Conservation (phyloP, 2,329 filamentous ascomycete species). For the Colletotrichum karsti region DNA sequence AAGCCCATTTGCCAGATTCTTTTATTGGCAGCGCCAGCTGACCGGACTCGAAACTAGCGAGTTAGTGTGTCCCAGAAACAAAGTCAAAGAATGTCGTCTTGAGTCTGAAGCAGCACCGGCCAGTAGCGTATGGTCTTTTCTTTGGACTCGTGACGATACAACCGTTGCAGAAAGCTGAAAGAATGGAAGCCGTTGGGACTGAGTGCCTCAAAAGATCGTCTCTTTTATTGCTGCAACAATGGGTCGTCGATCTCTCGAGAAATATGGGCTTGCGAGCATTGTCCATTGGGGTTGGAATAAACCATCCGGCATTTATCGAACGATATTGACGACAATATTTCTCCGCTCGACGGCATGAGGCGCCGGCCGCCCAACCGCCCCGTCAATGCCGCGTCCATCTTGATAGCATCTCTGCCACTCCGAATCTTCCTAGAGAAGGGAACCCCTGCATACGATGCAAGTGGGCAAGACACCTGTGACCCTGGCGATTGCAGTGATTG, state of each 20-base stretch:
- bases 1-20: constrained; percentile 25
- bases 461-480: not conserved
- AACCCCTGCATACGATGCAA: constrained; percentile 4
- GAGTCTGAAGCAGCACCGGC: not conserved
- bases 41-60: constrained; percentile 8
- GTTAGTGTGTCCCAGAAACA: constrained; percentile 2
- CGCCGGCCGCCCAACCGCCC: not conserved
- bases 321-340: not conserved
- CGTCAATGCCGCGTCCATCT: not conserved
- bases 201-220: not conserved
- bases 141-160: not conserved
- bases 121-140: not conserved
- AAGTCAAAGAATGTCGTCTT: constrained; percentile 19
- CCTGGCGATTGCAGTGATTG: constrained; percentile 14
- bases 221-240: not conserved
- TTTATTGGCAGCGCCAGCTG: constrained; percentile 23
- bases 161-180: not conserved
- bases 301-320: not conserved
- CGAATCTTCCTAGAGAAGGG: constrained; percentile 2
- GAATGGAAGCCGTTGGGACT: not conserved
- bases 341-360: not conserved
- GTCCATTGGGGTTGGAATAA: not conserved
- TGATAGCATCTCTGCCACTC: not conserved
- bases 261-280: not conserved
- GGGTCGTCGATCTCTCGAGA: not conserved